A percentile compares a stretch with the other conserved stretches of the same genome.
Conservation (phyloP, 163 green algal genomes). For the Volvox carteri region DNA sequence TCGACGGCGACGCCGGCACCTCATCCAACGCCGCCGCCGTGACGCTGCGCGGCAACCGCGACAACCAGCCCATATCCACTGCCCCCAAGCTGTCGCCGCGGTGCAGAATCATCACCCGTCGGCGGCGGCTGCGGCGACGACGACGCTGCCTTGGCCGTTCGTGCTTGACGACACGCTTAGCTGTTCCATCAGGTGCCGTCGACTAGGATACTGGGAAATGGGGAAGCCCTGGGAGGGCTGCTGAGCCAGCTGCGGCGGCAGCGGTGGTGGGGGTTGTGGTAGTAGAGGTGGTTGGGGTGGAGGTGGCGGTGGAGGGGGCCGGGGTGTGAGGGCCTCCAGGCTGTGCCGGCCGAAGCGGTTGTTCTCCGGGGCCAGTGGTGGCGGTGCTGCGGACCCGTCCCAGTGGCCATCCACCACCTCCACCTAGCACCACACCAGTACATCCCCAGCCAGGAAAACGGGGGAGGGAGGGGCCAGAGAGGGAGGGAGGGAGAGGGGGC, state of each 20-base stretch:
- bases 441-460: not conserved
- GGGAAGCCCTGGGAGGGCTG: not conserved
- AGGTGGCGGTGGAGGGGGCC: not conserved
- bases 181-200: not conserved
- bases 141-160: not conserved
- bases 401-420: slow-evolving; percentile 19
- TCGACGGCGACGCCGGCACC: not conserved
- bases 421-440: not conserved
- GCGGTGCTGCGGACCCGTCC: not conserved
- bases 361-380: not conserved
- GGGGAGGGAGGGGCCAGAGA: not conserved
- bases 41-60: not conserved
- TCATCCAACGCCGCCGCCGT: not conserved
- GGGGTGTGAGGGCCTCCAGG: not conserved
- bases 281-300: not conserved
- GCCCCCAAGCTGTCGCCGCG: slow-evolving; percentile 34
- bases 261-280: not conserved
- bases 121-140: not conserved
- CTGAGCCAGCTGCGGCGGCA: not conserved
- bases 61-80: slow-evolving; percentile 30
- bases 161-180: not conserved
- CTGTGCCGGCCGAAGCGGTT: not conserved
- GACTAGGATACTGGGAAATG: not conserved
- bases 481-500: not conserved
- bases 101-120: not conserved